Evolutionary conservation across 2,329 filamentous ascomycete species (phyloP).

Genomic region (Diaporthe citrichinensis): DNA sequence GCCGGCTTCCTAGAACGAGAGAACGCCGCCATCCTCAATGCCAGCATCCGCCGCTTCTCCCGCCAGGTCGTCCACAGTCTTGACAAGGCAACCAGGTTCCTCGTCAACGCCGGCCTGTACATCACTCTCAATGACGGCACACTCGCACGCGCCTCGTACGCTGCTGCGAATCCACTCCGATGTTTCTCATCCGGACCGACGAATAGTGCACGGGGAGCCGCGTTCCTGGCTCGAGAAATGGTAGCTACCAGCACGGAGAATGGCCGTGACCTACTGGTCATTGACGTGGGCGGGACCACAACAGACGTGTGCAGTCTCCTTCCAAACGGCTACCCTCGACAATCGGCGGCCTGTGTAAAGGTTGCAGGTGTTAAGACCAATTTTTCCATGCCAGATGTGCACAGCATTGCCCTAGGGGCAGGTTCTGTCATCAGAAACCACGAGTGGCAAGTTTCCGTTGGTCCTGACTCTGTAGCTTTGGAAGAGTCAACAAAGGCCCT

Average conservation of each 20-base stretch:
- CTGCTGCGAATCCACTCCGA: background rate
- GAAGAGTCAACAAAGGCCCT: slow-evolving; percentile 17
- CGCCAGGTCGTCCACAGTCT: background rate
- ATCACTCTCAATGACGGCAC: slow-evolving; percentile 13
- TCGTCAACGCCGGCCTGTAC: slow-evolving; percentile 12
- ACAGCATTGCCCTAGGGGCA: slow-evolving; percentile 6
- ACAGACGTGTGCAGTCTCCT: slow-evolving; percentile 15
- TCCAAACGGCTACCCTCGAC: slow-evolving; percentile 15
- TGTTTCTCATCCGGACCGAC: slow-evolving; percentile 18
- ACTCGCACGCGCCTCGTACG: slow-evolving; percentile 12
- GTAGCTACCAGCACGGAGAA: background rate
- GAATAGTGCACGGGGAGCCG: slow-evolving; percentile 1
- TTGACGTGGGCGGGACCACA: slow-evolving; percentile 8
- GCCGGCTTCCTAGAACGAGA: slow-evolving; percentile 16
- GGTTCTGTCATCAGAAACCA: background rate
- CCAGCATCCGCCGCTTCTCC: slow-evolving; percentile 20
- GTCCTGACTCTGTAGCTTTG: slow-evolving; percentile 2
- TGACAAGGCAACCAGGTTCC: background rate
- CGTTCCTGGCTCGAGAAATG: background rate
- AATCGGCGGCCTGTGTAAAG: slow-evolving; percentile 4
- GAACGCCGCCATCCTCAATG: slow-evolving; percentile 16
- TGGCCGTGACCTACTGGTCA: background rate
- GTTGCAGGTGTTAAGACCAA: slow-evolving; percentile 16
- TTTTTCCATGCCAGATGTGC: slow-evolving; percentile 23
- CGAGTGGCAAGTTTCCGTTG: background rate